Conservation (phyloP, 768 basidiomycete species). For the Dioszegia aurantiaca region DNA sequence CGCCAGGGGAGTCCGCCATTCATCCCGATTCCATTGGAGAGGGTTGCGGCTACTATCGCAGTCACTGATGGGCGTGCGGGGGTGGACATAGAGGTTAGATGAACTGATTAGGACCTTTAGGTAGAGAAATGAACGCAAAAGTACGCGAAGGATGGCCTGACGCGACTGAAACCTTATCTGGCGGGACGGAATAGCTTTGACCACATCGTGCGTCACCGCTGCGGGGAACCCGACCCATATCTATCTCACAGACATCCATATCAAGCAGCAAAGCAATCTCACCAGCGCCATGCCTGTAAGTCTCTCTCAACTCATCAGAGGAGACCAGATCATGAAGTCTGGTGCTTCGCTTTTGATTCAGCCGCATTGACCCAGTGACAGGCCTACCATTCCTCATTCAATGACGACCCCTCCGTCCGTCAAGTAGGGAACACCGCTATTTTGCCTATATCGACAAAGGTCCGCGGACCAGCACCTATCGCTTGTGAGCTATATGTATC, state of each 20-base stretch:
- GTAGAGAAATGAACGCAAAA: neutral
- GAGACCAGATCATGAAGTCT: neutral
- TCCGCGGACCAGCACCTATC: conserved; percentile 86
- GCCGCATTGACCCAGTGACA: conserved; percentile 46
- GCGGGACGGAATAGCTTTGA: neutral
- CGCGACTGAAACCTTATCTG: neutral
- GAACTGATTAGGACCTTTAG: neutral
- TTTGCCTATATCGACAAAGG: conserved; percentile 83
- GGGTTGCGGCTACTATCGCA: conserved; percentile 89
- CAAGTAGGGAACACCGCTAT: conserved; percentile 86
- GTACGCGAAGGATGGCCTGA: neutral
- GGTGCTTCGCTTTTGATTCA: neutral
- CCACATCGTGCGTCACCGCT: neutral
- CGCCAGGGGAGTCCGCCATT: conserved; percentile 79
- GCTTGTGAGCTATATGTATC: conserved; percentile 51
- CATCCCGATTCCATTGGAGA: conserved; percentile 79
- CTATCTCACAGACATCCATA: neutral
- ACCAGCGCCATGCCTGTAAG: conserved; percentile 27
- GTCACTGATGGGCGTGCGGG: conserved; percentile 56
- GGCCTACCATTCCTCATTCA: conserved; percentile 96
- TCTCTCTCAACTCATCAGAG: neutral
- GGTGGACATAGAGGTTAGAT: conserved; percentile 2
- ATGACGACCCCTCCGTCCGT: conserved; percentile 68
- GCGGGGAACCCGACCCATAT: neutral
- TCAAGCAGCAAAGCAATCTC: neutral